Percentiles rank a stretch among this genome's conserved stretches.
phyloP scores from a whole-genome alignment of 2,329 filamentous ascomycete species.

The Chaetomiaceae sp. region DNA sequence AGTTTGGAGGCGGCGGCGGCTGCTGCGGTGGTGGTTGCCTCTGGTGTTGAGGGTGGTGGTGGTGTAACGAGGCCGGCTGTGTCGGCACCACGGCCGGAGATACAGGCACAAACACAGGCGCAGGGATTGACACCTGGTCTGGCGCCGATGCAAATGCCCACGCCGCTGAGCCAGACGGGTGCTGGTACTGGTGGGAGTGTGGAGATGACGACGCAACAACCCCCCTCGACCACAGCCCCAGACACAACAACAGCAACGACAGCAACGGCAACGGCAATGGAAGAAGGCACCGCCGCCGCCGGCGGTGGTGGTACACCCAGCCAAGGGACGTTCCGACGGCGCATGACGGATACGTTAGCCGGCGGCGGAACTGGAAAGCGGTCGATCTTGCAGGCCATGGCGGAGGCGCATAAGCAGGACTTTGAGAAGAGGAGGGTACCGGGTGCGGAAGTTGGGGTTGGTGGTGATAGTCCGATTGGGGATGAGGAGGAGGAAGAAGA shows the following conservation, averaged over 20 bases:
- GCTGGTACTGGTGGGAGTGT: not conserved
- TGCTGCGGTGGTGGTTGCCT: conserved; percentile 3
- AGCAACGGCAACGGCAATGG: conserved; percentile 10
- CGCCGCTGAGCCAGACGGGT: no score
- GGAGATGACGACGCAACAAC: not conserved
- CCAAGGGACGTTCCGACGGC: conserved; percentile 26
- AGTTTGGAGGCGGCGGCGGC: conserved; percentile 34
- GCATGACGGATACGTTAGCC: conserved; percentile 31
- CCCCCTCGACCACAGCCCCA: not conserved
- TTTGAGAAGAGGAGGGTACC: conserved; percentile 71
- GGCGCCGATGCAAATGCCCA: no score
- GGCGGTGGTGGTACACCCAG: not conserved
- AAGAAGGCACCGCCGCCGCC: no score
- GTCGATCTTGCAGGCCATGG: conserved; percentile 61
- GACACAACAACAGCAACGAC: not conserved
- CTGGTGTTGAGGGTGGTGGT: not conserved
- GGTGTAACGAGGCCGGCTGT: not conserved
- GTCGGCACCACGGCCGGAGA: no score
- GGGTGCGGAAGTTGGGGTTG: conserved; percentile 1
- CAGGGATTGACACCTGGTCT: no score
- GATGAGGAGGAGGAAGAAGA: conserved; percentile 11
- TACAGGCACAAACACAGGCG: no score
- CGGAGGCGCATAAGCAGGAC: conserved; percentile 82
- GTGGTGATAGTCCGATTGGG: conserved; percentile 10
- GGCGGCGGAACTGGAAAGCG: conserved; percentile 24